A percentile compares a stretch with the other conserved stretches of the same genome.
Evolutionary conservation across 2,329 filamentous ascomycete genomes (phyloP).

Genomic region (Botryotinia globosa): DNA sequence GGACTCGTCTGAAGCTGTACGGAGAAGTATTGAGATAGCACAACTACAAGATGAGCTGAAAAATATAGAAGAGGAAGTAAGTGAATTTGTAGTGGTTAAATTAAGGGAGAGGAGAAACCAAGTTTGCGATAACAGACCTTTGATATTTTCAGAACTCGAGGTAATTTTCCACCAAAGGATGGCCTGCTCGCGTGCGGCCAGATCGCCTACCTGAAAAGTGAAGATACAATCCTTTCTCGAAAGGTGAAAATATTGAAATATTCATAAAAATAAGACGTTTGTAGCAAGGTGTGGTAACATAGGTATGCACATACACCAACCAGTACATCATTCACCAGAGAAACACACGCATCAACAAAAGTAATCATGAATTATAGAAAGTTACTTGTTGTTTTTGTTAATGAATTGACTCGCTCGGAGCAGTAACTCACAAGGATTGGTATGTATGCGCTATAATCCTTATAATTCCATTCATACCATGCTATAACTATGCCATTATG

Average conservation of each 20-base stretch:
- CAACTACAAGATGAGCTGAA: neutral
- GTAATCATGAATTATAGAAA: neutral
- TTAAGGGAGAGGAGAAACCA: neutral
- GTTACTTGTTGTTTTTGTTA: neutral
- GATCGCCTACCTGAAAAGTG: neutral
- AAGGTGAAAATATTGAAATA: neutral
- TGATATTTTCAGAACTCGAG: neutral
- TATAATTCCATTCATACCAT: conserved; percentile 7
- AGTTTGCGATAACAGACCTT: neutral
- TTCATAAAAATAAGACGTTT: neutral
- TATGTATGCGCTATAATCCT: neutral
- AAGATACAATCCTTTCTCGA: neutral
- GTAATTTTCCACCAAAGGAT: neutral
- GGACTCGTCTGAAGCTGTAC: neutral
- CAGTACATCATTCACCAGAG: neutral
- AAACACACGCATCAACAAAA: neutral
- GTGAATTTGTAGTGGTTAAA: neutral
- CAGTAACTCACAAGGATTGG: conserved; percentile 3
- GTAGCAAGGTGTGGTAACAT: neutral
- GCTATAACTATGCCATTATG: conserved; percentile 10
- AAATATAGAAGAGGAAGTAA: neutral
- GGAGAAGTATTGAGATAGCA: neutral
- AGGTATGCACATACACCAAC: neutral
- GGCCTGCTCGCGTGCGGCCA: neutral
- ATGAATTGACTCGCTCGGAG: neutral